These are phyloP conservation scores for Kwoniella bestiolae DNA, from an alignment of 768 basidiomycete species.

Conservation along the genomic window DNA sequence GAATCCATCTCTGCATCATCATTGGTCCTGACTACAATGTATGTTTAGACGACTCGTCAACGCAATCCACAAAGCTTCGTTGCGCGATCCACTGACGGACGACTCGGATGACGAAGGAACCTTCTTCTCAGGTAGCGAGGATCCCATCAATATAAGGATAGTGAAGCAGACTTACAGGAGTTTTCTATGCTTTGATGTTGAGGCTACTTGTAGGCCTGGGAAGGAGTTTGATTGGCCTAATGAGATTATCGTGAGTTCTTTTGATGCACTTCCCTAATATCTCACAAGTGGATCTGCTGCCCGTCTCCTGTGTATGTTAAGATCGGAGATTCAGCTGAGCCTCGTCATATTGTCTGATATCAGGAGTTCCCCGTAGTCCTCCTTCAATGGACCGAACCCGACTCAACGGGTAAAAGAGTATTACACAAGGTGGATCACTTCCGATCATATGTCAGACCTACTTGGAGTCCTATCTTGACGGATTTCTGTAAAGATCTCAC, in stretches of 20 bases:
- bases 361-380: conserved; percentile 95
- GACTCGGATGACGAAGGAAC: conserved; percentile 10
- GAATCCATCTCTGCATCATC: neutral
- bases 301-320: too few species aligned
- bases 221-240: conserved; percentile 82
- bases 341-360: neutral
- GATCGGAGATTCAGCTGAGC: too few species aligned
- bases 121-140: neutral
- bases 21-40: neutral
- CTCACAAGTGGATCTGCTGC: too few species aligned
- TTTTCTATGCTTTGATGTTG: conserved; percentile 80
- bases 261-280: neutral
- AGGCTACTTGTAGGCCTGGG: conserved; percentile 60
- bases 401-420: conserved; percentile 46
- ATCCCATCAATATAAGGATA: neutral
- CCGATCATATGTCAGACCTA: conserved; percentile 83
- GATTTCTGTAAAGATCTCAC: conserved; percentile 85
- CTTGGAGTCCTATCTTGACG: conserved; percentile 79
- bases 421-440: conserved; percentile 80
- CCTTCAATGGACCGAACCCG: conserved; percentile 67
- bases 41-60: conserved; percentile 17
- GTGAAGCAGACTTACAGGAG: conserved; percentile 64
- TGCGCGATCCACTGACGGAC: conserved; percentile 17
- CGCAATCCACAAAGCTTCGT: neutral
- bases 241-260: conserved; percentile 82